Percentiles rank a stretch among this genome's conserved stretches.
Evolutionary conservation across 129 eudicot genomes (phyloP).

Genomic region (Daucus carota): DNA sequence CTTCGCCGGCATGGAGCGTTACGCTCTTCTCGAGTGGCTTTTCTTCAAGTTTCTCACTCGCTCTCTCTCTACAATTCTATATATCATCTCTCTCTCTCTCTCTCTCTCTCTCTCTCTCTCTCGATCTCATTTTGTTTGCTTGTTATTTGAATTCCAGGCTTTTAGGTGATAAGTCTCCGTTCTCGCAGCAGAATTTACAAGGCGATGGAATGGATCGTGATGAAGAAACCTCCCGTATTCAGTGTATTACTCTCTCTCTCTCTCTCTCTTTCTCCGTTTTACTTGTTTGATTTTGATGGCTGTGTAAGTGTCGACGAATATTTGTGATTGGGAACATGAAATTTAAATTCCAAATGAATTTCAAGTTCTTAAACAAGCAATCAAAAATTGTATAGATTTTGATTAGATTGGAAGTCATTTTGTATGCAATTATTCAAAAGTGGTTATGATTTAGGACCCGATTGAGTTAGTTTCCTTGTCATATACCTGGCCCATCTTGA

Average conservation of each 20-base stretch:
- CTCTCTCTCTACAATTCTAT: background rate
- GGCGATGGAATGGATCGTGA: conserved; percentile 94
- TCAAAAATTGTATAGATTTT: too few relatives aligned
- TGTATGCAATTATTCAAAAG: background rate
- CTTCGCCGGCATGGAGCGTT: conserved; percentile 99
- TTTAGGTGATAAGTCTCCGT: conserved; percentile 91
- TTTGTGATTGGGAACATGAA: too few relatives aligned
- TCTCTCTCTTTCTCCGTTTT: too few relatives aligned
- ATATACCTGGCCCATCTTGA: too few relatives aligned
- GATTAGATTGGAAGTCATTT: background rate
- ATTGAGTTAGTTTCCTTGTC: too few relatives aligned
- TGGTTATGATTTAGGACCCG: background rate
- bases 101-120: background rate
- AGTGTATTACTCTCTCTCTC: conserved; percentile 38
- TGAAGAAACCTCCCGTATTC: conserved; percentile 93
- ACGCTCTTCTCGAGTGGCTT: conserved; percentile 98
- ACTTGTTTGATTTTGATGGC: too few relatives aligned
- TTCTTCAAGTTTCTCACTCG: conserved; percentile 61
- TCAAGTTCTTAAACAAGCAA: background rate
- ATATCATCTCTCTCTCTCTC: background rate
- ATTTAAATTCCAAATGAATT: too few relatives aligned
- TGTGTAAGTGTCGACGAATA: background rate
- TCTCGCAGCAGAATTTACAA: conserved; percentile 85
- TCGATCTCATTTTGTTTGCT: background rate
- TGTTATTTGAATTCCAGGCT: conserved; percentile 39